These are phyloP conservation scores for Fusarium heterosporum DNA, from an alignment of 2,329 filamentous ascomycete species.

Conservation along the genomic window DNA sequence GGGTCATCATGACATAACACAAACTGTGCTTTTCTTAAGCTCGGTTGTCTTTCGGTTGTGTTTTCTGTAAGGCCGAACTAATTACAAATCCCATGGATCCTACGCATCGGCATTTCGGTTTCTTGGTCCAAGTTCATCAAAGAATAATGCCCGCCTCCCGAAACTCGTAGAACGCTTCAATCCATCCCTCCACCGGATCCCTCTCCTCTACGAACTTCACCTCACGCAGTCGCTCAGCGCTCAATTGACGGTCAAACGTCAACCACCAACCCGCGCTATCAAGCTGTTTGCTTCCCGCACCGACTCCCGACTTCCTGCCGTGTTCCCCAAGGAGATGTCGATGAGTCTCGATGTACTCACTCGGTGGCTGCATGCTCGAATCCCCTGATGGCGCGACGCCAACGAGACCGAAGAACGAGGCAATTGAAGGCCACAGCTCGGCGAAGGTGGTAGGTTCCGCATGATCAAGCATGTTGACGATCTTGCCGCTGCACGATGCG, in stretches of 20 bases:
- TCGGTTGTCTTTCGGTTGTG: not conserved
- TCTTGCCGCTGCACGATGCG: slow-evolving; percentile 44
- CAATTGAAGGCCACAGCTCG: not conserved
- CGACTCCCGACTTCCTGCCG: slow-evolving; percentile 50
- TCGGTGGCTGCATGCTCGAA: not conserved
- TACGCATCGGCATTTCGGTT: not conserved
- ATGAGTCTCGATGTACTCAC: slow-evolving; percentile 3
- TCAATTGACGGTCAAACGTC: slow-evolving; percentile 61
- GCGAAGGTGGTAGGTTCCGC: slow-evolving; percentile 45
- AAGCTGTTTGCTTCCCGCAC: slow-evolving; percentile 53
- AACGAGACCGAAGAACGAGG: slow-evolving; percentile 8
- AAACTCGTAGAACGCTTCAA: slow-evolving; percentile 6
- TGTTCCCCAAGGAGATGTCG: slow-evolving; percentile 10
- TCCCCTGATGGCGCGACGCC: not conserved
- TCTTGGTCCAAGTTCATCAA: not conserved
- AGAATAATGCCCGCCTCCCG: slow-evolving; percentile 9
- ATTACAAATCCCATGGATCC: not conserved
- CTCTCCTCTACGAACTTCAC: slow-evolving; percentile 55
- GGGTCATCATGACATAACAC: slow-evolving; percentile 30
- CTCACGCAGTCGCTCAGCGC: slow-evolving; percentile 53
- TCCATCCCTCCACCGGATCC: slow-evolving; percentile 48
- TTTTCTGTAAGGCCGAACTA: not conserved
- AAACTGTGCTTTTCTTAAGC: not conserved
- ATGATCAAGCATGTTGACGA: slow-evolving; percentile 52
- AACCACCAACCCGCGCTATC: slow-evolving; percentile 60